phyloP scores from a whole-genome alignment of 768 basidiomycete genomes.

The Hypholoma sublateritium region DNA sequence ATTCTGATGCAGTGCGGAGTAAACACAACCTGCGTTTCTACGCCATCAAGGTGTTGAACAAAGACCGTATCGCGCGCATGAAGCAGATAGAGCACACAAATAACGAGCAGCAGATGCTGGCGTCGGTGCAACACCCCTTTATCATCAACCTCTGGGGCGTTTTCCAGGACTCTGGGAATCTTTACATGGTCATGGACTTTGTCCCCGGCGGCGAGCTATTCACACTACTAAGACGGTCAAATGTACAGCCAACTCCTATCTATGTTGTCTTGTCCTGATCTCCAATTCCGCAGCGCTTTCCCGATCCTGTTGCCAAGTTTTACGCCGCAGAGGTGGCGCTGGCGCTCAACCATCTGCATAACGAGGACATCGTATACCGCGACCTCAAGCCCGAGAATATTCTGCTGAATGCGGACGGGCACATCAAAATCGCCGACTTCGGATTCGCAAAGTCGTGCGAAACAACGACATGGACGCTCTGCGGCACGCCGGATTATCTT shows the following conservation, averaged over 20 bases:
- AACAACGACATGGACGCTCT: constrained; percentile 91
- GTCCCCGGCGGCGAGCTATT: constrained; percentile 97
- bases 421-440: constrained; percentile 97
- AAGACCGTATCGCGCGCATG: constrained; percentile 87
- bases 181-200: constrained; percentile 99
- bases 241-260: constrained; percentile 48
- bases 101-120: constrained; percentile 87
- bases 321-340: constrained; percentile 95
- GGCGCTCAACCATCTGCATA: constrained; percentile 88
- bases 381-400: constrained; percentile 99
- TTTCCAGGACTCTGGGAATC: constrained; percentile 88
- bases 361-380: constrained; percentile 89
- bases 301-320: constrained; percentile 96
- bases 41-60: constrained; percentile 92
- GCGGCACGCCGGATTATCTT: constrained; percentile 94
- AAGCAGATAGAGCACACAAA: constrained; percentile 99
- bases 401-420: constrained; percentile 88
- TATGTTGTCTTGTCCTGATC: constrained; percentile 10
- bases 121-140: constrained; percentile 85
- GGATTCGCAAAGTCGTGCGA: constrained; percentile 92
- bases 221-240: constrained; percentile 86
- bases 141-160: constrained; percentile 96
- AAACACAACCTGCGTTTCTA: constrained; percentile 95
- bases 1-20: constrained; percentile 63
- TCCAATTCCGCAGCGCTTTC: constrained; percentile 66